Conservation (phyloP, 257 asterid species). For the Fraxinus pennsylvanica region DNA sequence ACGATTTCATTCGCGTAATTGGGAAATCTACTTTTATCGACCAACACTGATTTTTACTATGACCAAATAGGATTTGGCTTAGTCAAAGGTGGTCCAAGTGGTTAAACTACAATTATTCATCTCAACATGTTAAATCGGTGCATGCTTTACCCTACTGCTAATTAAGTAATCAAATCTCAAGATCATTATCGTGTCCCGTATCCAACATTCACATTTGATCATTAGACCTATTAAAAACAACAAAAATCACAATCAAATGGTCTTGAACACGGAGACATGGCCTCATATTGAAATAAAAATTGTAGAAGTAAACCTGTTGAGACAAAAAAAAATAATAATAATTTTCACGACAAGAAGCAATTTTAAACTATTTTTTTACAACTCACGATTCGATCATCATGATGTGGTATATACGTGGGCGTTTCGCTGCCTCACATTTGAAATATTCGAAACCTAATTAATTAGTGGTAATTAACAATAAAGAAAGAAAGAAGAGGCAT, state of each 20-base stretch:
- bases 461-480: background rate
- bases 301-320: background rate
- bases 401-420: slow-evolving; percentile 18
- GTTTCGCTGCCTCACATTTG: slow-evolving; percentile 6
- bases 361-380: background rate
- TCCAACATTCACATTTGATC: too few species aligned
- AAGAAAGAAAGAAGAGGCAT: background rate
- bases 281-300: background rate
- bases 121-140: too few species aligned
- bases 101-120: too few species aligned
- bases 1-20: background rate
- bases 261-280: background rate
- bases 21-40: too few species aligned
- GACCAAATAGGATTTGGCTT: too few species aligned
- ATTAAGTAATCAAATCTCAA: too few species aligned
- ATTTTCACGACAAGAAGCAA: background rate
- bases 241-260: background rate
- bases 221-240: too few species aligned
- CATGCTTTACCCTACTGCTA: too few species aligned
- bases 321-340: background rate
- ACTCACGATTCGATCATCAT: background rate
- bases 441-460: background rate
- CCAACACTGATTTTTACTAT: too few species aligned
- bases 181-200: too few species aligned
- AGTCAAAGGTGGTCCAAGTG: too few species aligned